Evolutionary conservation across 352 stramenopile genomes (phyloP), one percentile per base, ranked within the genome.

Genomic region (Pythium myriotylum): DNA sequence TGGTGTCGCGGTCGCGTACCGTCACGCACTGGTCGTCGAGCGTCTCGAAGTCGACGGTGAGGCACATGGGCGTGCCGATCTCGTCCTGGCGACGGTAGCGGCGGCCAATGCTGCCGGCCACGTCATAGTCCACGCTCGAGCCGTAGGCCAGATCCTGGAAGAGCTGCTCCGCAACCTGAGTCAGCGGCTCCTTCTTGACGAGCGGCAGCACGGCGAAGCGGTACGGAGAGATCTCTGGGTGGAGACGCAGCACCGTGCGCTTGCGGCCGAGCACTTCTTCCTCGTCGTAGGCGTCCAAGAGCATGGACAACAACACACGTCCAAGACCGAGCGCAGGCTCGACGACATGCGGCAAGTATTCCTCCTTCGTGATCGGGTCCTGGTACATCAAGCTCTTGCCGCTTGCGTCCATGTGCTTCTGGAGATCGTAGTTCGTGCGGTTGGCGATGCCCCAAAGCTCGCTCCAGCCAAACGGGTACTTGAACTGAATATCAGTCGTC

Each of bases 11-110:
- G 64, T 98, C 93, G 46, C 96, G 88, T 53, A 99, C 80, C 2
- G 97, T 99, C 32, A 99, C 96, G 32, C 82, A 88, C 74, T 98
- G 87, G 61, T 98, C 86, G 56, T 99, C 94, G 26, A 99, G 77
- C 14, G 95, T 97, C 56, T 99, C 94, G 73, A 98, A 98, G 69
- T 99, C 97, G 10, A 99, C 84, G 5, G 97, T 99, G 47, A 99
- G 85, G 72, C 96, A 99, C 74, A 97, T 98, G 10, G 96, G 96
- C 27, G 96, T 98, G 39, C 97, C 97, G 47, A 99, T 96, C 83
- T 99, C 96, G 66, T 99, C 97, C 58, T 98, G 93, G 46, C 97
- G 88, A 42, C 96, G 89, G 73, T 99, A 99, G 20, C 95, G 84
- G 17, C 84, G 84, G 12, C 85, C 82, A 45, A 94, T 92, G 59